Evolutionary conservation across 306 rosid genomes (phyloP).

Genomic region (Purshia tridentata): DNA sequence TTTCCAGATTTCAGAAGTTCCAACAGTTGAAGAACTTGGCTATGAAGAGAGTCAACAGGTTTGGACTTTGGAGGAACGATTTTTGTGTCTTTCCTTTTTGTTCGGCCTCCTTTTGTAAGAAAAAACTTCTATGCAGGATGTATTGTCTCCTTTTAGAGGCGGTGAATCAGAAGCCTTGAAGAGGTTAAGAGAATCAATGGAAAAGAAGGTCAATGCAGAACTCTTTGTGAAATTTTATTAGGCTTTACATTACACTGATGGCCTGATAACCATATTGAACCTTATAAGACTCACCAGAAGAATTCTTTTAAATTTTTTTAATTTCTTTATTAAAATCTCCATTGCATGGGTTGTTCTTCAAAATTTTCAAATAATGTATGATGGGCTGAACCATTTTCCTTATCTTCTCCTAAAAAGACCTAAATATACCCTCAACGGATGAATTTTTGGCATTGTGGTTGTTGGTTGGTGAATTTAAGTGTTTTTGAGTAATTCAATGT

Average conservation of each 20-base stretch:
- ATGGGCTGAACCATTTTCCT: not conserved
- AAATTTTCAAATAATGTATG: not conserved
- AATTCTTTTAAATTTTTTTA: not conserved
- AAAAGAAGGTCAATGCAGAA: slow-evolving; percentile 49
- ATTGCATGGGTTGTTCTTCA: not conserved
- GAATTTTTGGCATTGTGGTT: not conserved
- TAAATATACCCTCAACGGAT: not conserved
- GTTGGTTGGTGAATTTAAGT: not conserved
- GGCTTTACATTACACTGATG: not conserved
- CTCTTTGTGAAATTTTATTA: not conserved
- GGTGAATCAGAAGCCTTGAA: slow-evolving; percentile 91
- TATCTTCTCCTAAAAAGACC: not conserved
- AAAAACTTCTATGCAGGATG: slow-evolving; percentile 56
- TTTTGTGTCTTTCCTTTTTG: not conserved
- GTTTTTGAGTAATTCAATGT: not conserved
- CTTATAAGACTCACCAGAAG: not conserved
- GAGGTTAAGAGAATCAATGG: slow-evolving; percentile 63
- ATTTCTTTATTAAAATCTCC: no score
- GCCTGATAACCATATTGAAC: not conserved
- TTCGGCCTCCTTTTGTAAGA: slow-evolving; percentile 16
- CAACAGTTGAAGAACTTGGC: slow-evolving; percentile 73
- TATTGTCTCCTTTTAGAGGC: slow-evolving; percentile 76
- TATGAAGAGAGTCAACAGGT: slow-evolving; percentile 65
- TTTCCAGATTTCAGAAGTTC: slow-evolving; percentile 62
- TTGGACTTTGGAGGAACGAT: slow-evolving; percentile 24